These are phyloP conservation scores for Ophiostoma perfectum DNA, from an alignment of 2,329 filamentous ascomycete genomes.

Conservation along the genomic window DNA sequence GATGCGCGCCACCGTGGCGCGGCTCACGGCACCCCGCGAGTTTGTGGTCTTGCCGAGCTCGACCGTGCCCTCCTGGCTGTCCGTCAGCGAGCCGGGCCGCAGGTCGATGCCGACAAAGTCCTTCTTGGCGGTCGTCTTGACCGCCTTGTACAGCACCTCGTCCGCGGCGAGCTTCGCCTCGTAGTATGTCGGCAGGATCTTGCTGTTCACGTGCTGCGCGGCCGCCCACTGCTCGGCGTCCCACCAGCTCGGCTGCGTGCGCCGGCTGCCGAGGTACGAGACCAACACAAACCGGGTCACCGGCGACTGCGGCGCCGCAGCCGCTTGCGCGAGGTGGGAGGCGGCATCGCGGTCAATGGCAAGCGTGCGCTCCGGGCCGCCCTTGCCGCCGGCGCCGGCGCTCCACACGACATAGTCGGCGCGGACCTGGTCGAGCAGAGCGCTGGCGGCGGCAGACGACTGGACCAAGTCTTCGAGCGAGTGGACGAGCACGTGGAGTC, in stretches of 20 bases:
- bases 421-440: slow-evolving; percentile 55
- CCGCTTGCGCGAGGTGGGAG: slow-evolving; percentile 54
- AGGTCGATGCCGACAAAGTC: slow-evolving; percentile 47
- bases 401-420: slow-evolving; percentile 65
- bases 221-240: slow-evolving; percentile 43
- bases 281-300: slow-evolving; percentile 57
- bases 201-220: slow-evolving; percentile 37
- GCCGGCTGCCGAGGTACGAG: slow-evolving; percentile 54
- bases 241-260: slow-evolving; percentile 52
- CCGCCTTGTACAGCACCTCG: slow-evolving; percentile 48
- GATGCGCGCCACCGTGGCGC: slow-evolving; percentile 56
- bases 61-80: slow-evolving; percentile 44
- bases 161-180: slow-evolving; percentile 57
- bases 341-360: slow-evolving; percentile 59
- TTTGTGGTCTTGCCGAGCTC: slow-evolving; percentile 43
- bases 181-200: slow-evolving; percentile 49
- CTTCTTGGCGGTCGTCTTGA: slow-evolving; percentile 33
- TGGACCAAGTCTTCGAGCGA: slow-evolving; percentile 64
- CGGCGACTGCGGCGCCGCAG: slow-evolving; percentile 37
- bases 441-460: slow-evolving; percentile 55
- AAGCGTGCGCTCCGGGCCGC: slow-evolving; percentile 43
- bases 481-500: slow-evolving; percentile 62
- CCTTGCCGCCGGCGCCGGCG: slow-evolving; percentile 58
- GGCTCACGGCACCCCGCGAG: slow-evolving; percentile 41
- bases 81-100: slow-evolving; percentile 47